Conservation (phyloP, 1,284 basidiomycete genomes). For the Naganishia albida region DNA sequence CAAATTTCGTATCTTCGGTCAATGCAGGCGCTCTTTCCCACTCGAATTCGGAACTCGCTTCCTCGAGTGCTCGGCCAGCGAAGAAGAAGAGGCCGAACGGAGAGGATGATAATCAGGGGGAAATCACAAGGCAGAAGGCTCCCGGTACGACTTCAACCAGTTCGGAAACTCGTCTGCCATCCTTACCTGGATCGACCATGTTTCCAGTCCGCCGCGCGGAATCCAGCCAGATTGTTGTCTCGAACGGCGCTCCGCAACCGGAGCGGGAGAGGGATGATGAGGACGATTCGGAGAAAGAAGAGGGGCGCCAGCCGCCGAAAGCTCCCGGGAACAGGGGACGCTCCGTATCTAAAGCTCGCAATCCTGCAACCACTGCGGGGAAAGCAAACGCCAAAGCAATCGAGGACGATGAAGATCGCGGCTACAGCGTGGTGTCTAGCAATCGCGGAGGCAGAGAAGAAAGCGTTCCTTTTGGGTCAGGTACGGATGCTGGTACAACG, state of each 20-base stretch:
- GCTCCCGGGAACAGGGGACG: conserved; percentile 11
- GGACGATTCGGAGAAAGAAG: conserved; percentile 14
- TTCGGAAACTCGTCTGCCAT: background rate
- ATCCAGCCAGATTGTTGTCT: background rate
- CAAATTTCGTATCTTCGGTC: conserved; percentile 21
- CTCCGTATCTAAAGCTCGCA: conserved; percentile 2
- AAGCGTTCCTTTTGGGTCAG: conserved; percentile 14
- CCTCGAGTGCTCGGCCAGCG: background rate
- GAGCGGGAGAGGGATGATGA: background rate
- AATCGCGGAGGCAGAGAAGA: conserved; percentile 21
- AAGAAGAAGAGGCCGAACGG: conserved; percentile 20
- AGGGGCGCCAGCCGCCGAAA: background rate
- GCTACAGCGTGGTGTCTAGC: background rate
- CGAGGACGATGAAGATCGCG: conserved; percentile 24
- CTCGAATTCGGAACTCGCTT: background rate
- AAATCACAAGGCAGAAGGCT: background rate
- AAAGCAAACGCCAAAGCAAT: conserved; percentile 1
- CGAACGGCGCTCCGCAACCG: background rate
- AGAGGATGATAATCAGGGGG: background rate
- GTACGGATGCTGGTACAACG: conserved; percentile 8
- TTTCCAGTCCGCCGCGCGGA: conserved; percentile 21
- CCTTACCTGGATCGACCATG: background rate
- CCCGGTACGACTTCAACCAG: background rate
- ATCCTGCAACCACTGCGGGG: background rate
- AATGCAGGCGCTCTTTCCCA: conserved; percentile 1